Conservation (phyloP, 192 early-diverging fungal genomes). For the Gamsiella multidivaricata region DNA sequence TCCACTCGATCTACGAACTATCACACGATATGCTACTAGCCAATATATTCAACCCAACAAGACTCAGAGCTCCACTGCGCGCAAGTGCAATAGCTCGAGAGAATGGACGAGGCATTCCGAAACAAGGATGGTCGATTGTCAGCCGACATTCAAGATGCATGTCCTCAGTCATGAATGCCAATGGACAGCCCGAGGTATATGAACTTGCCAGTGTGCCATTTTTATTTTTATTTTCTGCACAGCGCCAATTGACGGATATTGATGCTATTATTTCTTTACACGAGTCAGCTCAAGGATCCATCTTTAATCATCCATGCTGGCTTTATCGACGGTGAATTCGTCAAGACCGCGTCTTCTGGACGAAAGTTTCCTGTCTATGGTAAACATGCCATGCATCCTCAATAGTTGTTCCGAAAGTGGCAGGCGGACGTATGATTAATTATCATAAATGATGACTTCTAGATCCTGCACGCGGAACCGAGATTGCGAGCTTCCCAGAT, state of each 20-base stretch:
- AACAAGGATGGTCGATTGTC: background rate
- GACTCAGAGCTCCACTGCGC: too few relatives aligned
- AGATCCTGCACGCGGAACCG: conserved; percentile 73
- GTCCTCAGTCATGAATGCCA: conserved; percentile 11
- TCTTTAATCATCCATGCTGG: conserved; percentile 63
- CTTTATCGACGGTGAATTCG: conserved; percentile 72
- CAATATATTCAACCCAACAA: too few relatives aligned
- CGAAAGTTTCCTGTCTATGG: conserved; percentile 66
- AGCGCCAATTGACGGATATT: background rate
- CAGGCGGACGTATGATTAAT: background rate
- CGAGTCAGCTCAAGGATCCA: conserved; percentile 67
- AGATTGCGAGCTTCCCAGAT: conserved; percentile 73
- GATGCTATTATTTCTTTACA: background rate
- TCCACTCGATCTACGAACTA: too few relatives aligned
- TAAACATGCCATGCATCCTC: conserved; percentile 21
- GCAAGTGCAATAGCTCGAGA: too few relatives aligned
- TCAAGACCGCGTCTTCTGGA: conserved; percentile 43
- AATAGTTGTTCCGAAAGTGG: background rate
- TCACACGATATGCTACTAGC: too few relatives aligned
- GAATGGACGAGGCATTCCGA: conserved; percentile 2
- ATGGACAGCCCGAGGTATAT: conserved; percentile 18
- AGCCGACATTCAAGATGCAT: conserved; percentile 14
- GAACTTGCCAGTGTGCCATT: background rate
- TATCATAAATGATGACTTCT: background rate
- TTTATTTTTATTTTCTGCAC: background rate